These are phyloP conservation scores for Echium plantagineum DNA, from an alignment of 257 asterid species.

Conservation along the genomic window DNA sequence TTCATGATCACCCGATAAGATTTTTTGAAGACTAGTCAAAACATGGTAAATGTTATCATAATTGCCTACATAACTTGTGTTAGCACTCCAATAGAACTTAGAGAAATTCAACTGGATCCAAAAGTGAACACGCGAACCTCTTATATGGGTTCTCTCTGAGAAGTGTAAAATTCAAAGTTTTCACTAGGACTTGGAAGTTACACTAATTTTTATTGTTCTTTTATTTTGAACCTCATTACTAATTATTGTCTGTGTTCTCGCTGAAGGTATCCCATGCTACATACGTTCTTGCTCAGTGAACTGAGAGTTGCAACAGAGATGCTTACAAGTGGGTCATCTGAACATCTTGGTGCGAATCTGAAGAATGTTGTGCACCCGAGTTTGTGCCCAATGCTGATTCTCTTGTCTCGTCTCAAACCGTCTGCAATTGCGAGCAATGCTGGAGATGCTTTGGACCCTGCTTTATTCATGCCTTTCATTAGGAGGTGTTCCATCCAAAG, in stretches of 20 bases:
- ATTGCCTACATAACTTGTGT: not conserved
- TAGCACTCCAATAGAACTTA: not conserved
- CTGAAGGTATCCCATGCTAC: slow-evolving; percentile 78
- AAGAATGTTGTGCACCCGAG: slow-evolving; percentile 78
- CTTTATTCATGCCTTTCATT: slow-evolving; percentile 74
- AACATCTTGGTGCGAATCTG: slow-evolving; percentile 42
- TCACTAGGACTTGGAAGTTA: not conserved
- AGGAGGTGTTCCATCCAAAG: slow-evolving; percentile 78
- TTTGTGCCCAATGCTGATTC: slow-evolving; percentile 83
- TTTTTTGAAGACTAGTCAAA: no score
- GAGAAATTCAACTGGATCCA: not conserved
- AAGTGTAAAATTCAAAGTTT: no score
- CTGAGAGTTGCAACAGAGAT: slow-evolving; percentile 70
- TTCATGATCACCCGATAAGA: no score
- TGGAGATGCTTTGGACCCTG: slow-evolving; percentile 80
- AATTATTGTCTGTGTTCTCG: not conserved
- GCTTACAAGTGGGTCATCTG: slow-evolving; percentile 45
- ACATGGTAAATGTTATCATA: not conserved
- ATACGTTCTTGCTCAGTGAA: slow-evolving; percentile 66
- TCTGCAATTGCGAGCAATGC: slow-evolving; percentile 64
- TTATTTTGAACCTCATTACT: not conserved
- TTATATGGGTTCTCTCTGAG: not conserved
- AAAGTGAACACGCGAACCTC: not conserved
- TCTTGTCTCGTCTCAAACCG: slow-evolving; percentile 82
- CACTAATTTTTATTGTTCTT: not conserved